Conservation (phyloP, 495 filamentous ascomycete species). For the Penicillium chermesinum region DNA sequence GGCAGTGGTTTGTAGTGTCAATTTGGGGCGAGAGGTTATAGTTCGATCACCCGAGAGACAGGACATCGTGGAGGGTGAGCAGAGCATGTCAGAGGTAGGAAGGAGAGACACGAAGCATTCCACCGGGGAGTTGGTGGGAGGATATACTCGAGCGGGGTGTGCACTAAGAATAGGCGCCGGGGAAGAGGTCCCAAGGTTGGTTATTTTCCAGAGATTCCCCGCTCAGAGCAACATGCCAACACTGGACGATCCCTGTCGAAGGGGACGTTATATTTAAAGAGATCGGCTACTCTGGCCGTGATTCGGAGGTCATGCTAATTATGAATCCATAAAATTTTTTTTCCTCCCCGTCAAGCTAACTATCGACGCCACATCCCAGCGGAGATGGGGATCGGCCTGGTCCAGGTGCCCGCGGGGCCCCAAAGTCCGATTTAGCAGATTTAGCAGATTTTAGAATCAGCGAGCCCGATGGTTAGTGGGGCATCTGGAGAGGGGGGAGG, state of each 20-base stretch:
- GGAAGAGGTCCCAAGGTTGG: neutral
- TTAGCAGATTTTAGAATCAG: too few species aligned
- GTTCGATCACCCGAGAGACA: slow-evolving; percentile 23
- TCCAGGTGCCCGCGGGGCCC: neutral
- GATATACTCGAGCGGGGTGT: slow-evolving; percentile 4
- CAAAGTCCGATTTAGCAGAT: slow-evolving; percentile 15
- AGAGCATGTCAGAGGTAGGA: slow-evolving; percentile 24
- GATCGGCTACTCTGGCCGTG: slow-evolving; percentile 3
- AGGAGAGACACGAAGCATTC: slow-evolving; percentile 1
- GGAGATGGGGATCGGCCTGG: slow-evolving; percentile 18
- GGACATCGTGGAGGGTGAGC: slow-evolving; percentile 24
- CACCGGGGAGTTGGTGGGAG: neutral
- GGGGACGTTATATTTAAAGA: neutral
- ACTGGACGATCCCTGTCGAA: neutral
- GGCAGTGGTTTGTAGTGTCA: slow-evolving; percentile 70
- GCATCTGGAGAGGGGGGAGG: neutral
- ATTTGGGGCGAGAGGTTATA: slow-evolving; percentile 61
- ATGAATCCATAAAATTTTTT: slow-evolving; percentile 1
- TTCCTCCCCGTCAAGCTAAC: slow-evolving; percentile 6
- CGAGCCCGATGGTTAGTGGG: too few species aligned
- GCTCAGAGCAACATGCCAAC: neutral
- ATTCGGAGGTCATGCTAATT: neutral
- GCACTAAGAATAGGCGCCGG: slow-evolving; percentile 22
- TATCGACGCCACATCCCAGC: slow-evolving; percentile 25
- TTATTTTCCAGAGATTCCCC: neutral